Base-by-base conservation (phyloP, 2,329 filamentous ascomycete genomes). In the Lachnellula suecica region DNA sequence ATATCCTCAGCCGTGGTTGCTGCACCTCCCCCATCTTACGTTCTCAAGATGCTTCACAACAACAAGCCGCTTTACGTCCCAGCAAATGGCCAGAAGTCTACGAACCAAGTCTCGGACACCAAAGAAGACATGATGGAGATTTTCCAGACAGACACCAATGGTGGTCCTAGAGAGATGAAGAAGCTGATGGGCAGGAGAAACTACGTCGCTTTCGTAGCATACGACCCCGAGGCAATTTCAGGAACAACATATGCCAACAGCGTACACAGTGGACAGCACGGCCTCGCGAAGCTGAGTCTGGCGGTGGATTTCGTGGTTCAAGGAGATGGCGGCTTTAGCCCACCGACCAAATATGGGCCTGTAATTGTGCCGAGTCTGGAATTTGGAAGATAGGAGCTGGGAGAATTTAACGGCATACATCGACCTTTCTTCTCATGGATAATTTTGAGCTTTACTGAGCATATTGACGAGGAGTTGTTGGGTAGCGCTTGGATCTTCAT, bases 101-200 rank as follows among this genome's bases (percentile, higher is more conserved):
- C 79, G 2, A 83, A 91, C 56, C 81, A 86, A 59, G 81, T 89
- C 1, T 88, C 86, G 2, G 94, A 99, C 69, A 99, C 94, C 43
- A 97, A 99, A 72, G 94, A 99, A 71, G 94, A 99, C 72, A 99
- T 99, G 94, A 96, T 99, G 89, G 94, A 99, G 75, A 95, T 99
- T 61, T 99, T 99, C 80, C 91, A 94, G 65, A 89, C 87, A 7
- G 94, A 99, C 63, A 91, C 94, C 15, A 90, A 87, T 49, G 93
- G 94, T n/a, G 77, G 83, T 31, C 78, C 85, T 1, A 81, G 92
- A 43, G 93, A 97, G 70, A 79, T 92, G 66, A 92, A 92, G 74
- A 89, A 93, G 66, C 81, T 99, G 47, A 99, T 99, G 91, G 91
- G 88, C 1, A 79, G 93, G 38, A 79, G 94, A 53, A 97, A 97